phyloP scores from a whole-genome alignment of 768 basidiomycete genomes.

The Trametes elegans region DNA sequence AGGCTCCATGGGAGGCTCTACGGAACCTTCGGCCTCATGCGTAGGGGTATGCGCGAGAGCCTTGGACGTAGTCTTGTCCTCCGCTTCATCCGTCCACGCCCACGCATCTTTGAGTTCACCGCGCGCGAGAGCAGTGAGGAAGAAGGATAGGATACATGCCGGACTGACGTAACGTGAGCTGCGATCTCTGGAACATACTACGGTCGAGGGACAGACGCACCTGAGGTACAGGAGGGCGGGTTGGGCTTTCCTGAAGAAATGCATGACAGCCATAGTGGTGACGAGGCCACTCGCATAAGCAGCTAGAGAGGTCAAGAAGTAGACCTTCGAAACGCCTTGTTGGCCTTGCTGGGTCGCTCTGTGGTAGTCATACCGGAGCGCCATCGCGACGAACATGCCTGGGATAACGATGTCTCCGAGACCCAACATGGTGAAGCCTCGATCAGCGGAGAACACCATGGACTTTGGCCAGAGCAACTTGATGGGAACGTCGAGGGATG shows the following conservation, averaged over 20 bases:
- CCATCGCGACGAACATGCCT: constrained; percentile 74
- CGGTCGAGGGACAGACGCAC: constrained; percentile 40
- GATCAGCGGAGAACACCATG: constrained; percentile 40
- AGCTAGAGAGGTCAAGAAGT: constrained; percentile 65
- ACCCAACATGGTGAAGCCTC: constrained; percentile 87
- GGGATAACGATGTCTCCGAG: constrained; percentile 82
- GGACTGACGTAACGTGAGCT: constrained; percentile 44
- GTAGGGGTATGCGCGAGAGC: not conserved
- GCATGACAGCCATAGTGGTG: constrained; percentile 85
- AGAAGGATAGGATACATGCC: constrained; percentile 71
- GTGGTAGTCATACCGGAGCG: constrained; percentile 79
- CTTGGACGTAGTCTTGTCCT: constrained; percentile 7
- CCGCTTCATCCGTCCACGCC: constrained; percentile 61
- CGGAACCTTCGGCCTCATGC: too few species aligned
- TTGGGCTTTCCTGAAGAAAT: constrained; percentile 70
- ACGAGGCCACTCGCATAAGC: constrained; percentile 76
- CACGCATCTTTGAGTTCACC: constrained; percentile 74
- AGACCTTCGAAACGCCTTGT: constrained; percentile 58
- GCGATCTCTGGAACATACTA: too few species aligned
- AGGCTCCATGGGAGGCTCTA: too few species aligned
- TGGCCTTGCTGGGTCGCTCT: constrained; percentile 31
- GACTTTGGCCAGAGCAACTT: constrained; percentile 89
- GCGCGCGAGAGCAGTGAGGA: constrained; percentile 51
- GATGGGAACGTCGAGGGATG: constrained; percentile 86
- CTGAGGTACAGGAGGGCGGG: constrained; percentile 92